Base-by-base conservation (phyloP, 768 basidiomycete species). In the Boletus sp. region DNA sequence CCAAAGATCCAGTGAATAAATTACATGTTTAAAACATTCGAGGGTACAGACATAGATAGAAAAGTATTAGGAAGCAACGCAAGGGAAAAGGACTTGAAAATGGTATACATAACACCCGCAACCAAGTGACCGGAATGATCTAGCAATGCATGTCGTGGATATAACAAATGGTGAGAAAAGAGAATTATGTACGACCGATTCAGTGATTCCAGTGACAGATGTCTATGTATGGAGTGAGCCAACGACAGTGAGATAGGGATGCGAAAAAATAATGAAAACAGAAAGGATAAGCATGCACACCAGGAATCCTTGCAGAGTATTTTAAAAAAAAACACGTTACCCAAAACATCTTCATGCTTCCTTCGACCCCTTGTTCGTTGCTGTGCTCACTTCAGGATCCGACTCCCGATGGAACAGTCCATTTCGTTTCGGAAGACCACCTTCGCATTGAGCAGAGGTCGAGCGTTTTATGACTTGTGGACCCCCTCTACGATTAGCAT, bases 331-430 rank as follows among this genome's bases (percentile, higher is more conserved):
- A 47, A 58, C 50, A 54, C 45, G 36, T 61, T 48, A 56, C 47
- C 58, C 60, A 56, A 42, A 28, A 33, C 39, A 17, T 15, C 45
- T 28, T 60, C 39, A 70, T 39, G 65, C 57, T 57, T 69, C 67
- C 50, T 63, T 70, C 20, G 57, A 55, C 28, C 57, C 69, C 57
- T 67, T 71, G 59, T 50, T 60, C 45, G 54, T 60, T 41, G 64
- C 39, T 15, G 61, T 60, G 50, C 36, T 67, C 33, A 70, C 60
- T 44, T 68, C 67, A 12, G 71, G 71, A 44, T 71, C 61, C 11
- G 70, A 71, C 36, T 71, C 70, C 39, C 71, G 69, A 50, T 72
- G 69, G 4, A 65, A 39, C 52, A 72, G 37, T 20, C 67, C 65
- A 24, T 72, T 69, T 50, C 70, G 63, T 50, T 64, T 71, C 39